phyloP scores from a whole-genome alignment of 2,329 filamentous ascomycete genomes.

The Fusarium piperis region DNA sequence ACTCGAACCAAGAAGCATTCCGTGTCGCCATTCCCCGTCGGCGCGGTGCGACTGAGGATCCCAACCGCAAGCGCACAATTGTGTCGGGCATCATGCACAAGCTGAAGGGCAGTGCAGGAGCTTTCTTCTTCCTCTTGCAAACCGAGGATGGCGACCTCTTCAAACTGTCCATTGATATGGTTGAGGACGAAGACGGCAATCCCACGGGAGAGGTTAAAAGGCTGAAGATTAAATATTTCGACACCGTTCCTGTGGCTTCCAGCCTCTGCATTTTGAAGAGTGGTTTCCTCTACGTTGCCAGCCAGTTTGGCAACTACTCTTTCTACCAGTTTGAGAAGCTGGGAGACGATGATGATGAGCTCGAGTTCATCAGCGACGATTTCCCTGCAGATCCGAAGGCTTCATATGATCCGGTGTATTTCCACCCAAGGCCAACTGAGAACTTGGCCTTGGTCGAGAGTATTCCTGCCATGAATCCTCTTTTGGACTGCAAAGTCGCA shows the following conservation, averaged over 20 bases:
- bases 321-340: conserved; percentile 98
- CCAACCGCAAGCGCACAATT: conserved; percentile 86
- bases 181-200: conserved; percentile 80
- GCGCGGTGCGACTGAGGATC: conserved; percentile 89
- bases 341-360: conserved; percentile 92
- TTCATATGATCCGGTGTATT: conserved; percentile 82
- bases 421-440: conserved; percentile 80
- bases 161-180: conserved; percentile 94
- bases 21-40: conserved; percentile 89
- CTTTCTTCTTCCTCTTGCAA: conserved; percentile 97
- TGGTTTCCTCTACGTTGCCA: conserved; percentile 91
- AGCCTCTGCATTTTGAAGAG: conserved; percentile 94
- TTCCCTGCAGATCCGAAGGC: conserved; percentile 80
- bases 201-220: conserved; percentile 82
- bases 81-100: conserved; percentile 97
- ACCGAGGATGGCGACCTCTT: conserved; percentile 98
- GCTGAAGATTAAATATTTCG: conserved; percentile 96
- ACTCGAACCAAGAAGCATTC: conserved; percentile 91
- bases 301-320: conserved; percentile 91
- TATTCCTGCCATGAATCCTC: conserved; percentile 88
- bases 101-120: conserved; percentile 80
- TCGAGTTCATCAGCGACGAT: conserved; percentile 84
- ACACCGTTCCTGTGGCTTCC: conserved; percentile 89
- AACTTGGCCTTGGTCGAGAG: conserved; percentile 88
- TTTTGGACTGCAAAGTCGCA: conserved; percentile 90